Evolutionary conservation across 306 rosid genomes (phyloP).

Genomic region (Fragaria ananassa): DNA sequence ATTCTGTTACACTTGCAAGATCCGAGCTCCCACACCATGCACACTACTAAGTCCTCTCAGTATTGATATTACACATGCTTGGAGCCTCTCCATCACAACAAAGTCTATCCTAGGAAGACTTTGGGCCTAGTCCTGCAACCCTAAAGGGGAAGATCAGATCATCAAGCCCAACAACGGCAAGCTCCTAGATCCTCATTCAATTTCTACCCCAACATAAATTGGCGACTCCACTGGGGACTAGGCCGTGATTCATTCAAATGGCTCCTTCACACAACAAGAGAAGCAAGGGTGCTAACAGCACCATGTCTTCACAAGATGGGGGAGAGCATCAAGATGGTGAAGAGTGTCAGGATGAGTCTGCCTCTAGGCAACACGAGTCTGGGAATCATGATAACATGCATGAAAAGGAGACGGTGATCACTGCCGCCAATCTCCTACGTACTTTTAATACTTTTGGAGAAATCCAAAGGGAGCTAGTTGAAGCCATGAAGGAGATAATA

Average conservation of each 20-base stretch:
- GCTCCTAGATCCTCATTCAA: background rate
- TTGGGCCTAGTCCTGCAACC: background rate
- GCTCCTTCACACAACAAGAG: background rate
- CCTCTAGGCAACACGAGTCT: background rate
- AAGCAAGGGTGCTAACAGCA: background rate
- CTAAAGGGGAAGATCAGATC: no score
- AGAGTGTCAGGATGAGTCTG: background rate
- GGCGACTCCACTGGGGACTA: background rate
- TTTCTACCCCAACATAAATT: background rate
- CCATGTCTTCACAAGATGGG: background rate
- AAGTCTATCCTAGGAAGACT: background rate
- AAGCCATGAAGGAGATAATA: background rate
- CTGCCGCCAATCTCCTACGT: background rate
- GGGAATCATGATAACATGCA: background rate
- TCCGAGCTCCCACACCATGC: background rate
- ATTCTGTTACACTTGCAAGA: background rate
- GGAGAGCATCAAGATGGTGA: background rate
- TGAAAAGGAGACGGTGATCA: background rate
- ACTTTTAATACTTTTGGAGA: background rate
- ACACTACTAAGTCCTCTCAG: background rate
- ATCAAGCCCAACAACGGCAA: no score
- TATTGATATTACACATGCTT: background rate
- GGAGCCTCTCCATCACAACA: background rate
- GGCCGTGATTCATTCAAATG: background rate
- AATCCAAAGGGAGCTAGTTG: background rate